Conservation (phyloP, 2,329 filamentous ascomycete species). For the Calonectria henricotiae region DNA sequence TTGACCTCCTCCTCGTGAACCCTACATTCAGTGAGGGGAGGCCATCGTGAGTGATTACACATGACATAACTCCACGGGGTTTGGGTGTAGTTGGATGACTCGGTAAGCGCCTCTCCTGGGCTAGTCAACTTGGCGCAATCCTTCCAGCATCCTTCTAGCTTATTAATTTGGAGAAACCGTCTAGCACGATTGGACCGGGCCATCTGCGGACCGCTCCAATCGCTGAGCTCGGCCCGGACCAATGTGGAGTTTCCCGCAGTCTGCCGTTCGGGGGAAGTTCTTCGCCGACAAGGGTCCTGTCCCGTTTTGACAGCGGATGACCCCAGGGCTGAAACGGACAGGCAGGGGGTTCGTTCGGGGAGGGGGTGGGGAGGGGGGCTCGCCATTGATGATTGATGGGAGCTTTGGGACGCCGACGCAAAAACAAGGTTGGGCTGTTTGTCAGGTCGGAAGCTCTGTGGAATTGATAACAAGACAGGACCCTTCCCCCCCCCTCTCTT, state of each 20-base stretch:
- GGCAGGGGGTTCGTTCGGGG: not conserved
- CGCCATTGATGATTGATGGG: too few relatives aligned
- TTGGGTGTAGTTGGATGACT: constrained; percentile 14
- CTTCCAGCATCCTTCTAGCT: constrained; percentile 16
- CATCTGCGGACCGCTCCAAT: constrained; percentile 5
- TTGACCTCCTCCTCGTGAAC: not conserved
- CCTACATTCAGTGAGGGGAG: not conserved
- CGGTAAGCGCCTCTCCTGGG: constrained; percentile 21
- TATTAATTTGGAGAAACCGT: constrained; percentile 5
- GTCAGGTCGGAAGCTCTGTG: constrained; percentile 15
- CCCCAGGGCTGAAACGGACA: constrained; percentile 18
- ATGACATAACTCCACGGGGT: constrained; percentile 28
- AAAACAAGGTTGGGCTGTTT: not conserved
- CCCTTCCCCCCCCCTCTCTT: too few relatives aligned
- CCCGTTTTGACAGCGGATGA: constrained; percentile 21
- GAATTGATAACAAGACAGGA: not conserved
- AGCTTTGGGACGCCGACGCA: not conserved
- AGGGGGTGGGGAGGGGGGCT: not conserved
- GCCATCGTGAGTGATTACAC: constrained; percentile 27
- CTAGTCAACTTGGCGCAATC: not conserved
- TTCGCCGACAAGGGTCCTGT: not conserved
- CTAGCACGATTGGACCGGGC: constrained; percentile 1
- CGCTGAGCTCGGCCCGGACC: constrained; percentile 15
- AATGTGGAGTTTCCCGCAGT: constrained; percentile 4
- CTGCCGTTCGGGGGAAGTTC: constrained; percentile 7